Conservation (phyloP, 2,329 filamentous ascomycete species). For the Xylariaceae sp. region DNA sequence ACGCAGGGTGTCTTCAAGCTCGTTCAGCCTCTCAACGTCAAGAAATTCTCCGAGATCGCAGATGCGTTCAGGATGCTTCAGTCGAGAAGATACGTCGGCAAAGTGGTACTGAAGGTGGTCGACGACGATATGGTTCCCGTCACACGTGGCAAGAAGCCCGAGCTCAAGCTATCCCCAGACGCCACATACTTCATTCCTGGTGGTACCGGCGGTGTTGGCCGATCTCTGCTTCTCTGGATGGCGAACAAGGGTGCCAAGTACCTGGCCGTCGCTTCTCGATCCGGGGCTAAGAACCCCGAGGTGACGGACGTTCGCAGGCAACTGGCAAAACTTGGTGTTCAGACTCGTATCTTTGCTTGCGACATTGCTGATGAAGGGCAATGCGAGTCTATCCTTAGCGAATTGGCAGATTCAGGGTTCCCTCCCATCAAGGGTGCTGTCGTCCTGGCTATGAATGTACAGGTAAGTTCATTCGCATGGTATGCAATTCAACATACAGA, state of each 20-base stretch:
- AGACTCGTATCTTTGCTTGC: slow-evolving; percentile 16
- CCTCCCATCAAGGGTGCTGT: slow-evolving; percentile 20
- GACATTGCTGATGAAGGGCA: slow-evolving; percentile 20
- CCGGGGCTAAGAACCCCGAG: slow-evolving; percentile 20
- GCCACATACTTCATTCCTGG: slow-evolving; percentile 30
- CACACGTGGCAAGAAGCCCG: slow-evolving; percentile 19
- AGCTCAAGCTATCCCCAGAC: slow-evolving; percentile 19
- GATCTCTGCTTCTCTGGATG: slow-evolving; percentile 27
- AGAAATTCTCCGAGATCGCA: slow-evolving; percentile 23
- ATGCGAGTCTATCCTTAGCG: slow-evolving; percentile 18
- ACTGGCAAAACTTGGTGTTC: slow-evolving; percentile 16
- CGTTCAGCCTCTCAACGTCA: slow-evolving; percentile 21
- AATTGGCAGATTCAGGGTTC: slow-evolving; percentile 20
- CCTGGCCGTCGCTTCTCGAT: slow-evolving; percentile 25
- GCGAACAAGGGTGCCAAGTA: slow-evolving; percentile 28
- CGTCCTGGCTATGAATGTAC: slow-evolving; percentile 24
- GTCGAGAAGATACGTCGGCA: slow-evolving; percentile 19
- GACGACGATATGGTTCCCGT: slow-evolving; percentile 20
- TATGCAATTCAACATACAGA: neutral
- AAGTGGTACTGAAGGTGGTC: slow-evolving; percentile 21
- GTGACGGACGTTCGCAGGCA: slow-evolving; percentile 20
- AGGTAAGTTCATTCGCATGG: slow-evolving; percentile 12
- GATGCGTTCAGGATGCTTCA: slow-evolving; percentile 25
- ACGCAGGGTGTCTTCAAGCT: slow-evolving; percentile 21
- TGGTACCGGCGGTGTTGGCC: slow-evolving; percentile 29